Evolutionary conservation across 192 early-diverging fungal genomes (phyloP).

Genomic region (Diversispora epigaea): DNA sequence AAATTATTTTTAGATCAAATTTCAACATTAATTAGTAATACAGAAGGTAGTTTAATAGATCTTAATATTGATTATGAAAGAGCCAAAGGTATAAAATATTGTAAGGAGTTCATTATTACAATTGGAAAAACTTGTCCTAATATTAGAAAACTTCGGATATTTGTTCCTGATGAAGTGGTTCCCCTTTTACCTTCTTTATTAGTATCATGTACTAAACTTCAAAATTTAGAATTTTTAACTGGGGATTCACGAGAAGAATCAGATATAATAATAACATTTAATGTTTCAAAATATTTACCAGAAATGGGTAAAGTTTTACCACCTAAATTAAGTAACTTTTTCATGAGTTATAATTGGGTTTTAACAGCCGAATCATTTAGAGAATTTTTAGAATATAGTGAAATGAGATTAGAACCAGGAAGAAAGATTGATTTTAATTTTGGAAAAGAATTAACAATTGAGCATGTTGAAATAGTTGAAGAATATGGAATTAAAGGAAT

Average conservation of each 20-base stretch:
- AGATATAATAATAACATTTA: not conserved
- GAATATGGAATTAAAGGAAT: not conserved
- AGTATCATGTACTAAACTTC: not conserved
- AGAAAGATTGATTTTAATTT: conserved; percentile 1
- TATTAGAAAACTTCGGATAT: not conserved
- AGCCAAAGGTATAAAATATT: not conserved
- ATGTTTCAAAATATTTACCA: not conserved
- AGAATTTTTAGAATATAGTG: not conserved
- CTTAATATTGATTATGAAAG: conserved; percentile 6
- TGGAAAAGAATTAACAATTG: not conserved
- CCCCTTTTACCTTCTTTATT: not conserved
- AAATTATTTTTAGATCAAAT: conserved; percentile 13
- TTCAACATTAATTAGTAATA: not conserved
- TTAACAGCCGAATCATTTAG: not conserved
- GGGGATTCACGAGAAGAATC: not conserved
- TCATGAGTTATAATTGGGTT: not conserved
- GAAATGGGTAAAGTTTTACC: conserved; percentile 9
- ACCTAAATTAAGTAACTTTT: not conserved
- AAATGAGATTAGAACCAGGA: not conserved
- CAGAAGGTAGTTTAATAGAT: not conserved
- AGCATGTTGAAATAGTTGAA: not conserved
- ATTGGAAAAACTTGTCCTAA: not conserved
- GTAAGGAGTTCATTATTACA: not conserved
- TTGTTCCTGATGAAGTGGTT: not conserved
- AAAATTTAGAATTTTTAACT: not conserved